Evolutionary conservation across 495 filamentous ascomycete species (phyloP).

Genomic region (Terfezia boudieri): DNA sequence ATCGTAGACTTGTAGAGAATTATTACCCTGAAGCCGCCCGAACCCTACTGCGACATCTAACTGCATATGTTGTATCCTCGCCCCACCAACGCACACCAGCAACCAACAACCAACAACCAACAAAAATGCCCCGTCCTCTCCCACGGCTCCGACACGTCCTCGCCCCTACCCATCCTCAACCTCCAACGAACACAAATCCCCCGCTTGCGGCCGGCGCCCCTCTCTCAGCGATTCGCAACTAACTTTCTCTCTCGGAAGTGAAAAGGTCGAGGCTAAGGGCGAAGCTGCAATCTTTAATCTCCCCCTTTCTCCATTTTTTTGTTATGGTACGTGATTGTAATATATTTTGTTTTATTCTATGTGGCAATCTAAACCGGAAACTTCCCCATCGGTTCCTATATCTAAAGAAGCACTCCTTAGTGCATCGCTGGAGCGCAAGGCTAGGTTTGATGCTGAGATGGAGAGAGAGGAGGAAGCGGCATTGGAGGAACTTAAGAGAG

Average conservation of each 20-base stretch:
- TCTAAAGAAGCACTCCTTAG: neutral
- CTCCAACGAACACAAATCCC: too few species aligned
- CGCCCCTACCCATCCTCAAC: too few species aligned
- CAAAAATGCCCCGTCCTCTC: too few species aligned
- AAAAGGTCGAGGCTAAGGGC: neutral
- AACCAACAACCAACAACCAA: too few species aligned
- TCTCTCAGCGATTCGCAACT: too few species aligned
- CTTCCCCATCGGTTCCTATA: neutral
- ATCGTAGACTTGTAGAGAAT: too few species aligned
- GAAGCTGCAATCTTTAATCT: neutral
- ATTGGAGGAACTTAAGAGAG: neutral
- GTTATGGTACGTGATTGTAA: neutral
- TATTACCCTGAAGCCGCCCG: too few species aligned
- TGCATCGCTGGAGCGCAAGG: neutral
- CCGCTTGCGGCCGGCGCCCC: too few species aligned
- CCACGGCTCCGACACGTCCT: too few species aligned
- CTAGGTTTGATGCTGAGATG: neutral
- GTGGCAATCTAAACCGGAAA: neutral
- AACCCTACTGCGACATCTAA: too few species aligned
- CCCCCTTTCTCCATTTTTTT: neutral
- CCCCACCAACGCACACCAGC: too few species aligned
- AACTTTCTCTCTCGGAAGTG: neutral
- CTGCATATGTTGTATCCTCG: too few species aligned
- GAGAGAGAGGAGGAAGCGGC: neutral
- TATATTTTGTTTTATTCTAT: neutral